These are phyloP conservation scores for Aspergillus puulaauensis DNA, from an alignment of 2,329 filamentous ascomycete species.

Conservation along the genomic window DNA sequence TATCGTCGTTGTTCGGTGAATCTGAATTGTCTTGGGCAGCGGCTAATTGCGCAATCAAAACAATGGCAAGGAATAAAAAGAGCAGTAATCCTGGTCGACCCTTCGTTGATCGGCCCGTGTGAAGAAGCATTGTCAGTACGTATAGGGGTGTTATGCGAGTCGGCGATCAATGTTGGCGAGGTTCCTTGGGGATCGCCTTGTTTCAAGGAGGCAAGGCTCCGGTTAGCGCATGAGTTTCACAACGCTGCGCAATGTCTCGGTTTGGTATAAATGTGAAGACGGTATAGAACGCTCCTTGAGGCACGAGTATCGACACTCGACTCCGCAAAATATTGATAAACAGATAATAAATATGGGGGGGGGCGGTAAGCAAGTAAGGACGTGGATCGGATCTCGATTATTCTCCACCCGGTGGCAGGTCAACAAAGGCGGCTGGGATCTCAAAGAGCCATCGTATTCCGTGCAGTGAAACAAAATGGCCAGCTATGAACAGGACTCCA, in stretches of 20 bases:
- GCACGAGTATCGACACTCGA: background rate
- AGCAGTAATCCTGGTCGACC: constrained; percentile 16
- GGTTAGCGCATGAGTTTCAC: constrained; percentile 1
- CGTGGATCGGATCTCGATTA: constrained; percentile 13
- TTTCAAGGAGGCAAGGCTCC: background rate
- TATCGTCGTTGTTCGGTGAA: background rate
- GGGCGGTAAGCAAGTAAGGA: constrained; percentile 6
- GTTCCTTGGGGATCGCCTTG: background rate
- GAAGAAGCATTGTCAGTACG: constrained; percentile 14
- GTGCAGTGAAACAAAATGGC: background rate
- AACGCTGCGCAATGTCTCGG: background rate
- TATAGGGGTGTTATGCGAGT: background rate
- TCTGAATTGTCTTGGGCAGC: constrained; percentile 13
- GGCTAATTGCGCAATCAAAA: constrained; percentile 18
- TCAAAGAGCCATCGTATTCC: background rate
- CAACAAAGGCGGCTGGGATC: constrained; percentile 9
- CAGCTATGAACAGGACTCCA: background rate
- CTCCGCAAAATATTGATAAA: background rate
- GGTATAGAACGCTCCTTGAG: background rate
- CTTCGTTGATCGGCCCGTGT: constrained; percentile 15
- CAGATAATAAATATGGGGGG: constrained; percentile 2
- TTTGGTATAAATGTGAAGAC: background rate
- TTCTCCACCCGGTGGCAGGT: constrained; percentile 15
- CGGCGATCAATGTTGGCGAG: background rate
- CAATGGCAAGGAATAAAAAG: constrained; percentile 17